Base-by-base conservation (phyloP, 148 eudicot species). In the Heliamphora exappendiculata region DNA sequence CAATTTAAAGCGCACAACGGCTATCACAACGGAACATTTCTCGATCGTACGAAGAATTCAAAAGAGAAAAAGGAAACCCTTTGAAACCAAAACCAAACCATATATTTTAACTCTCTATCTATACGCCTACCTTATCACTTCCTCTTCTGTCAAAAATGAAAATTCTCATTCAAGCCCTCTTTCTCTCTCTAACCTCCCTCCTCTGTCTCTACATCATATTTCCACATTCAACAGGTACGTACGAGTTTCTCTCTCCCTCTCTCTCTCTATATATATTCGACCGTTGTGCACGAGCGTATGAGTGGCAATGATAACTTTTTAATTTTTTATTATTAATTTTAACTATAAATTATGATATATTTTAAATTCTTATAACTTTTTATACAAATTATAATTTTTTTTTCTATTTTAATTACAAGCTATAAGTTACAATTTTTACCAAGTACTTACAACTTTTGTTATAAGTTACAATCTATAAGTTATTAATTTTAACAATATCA, bases 71-170 rank as follows among this genome's bases (percentile, higher is more conserved):
- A 19, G 7, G 17, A 58, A 59, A 24, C 68, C 67, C 55, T 45
- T 77, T 69, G 41, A 70, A 69, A 78, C 75, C 80, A 78, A 60
- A 70, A 13, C 37, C 80, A 45, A 60, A 70, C 49, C 75, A 12
- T 66, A 5, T 13, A 51, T 67, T 10, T 29, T 70, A 14, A 39
- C 49, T 41, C 33, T 31, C 29, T 28, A 49, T n/a, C 34, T 17
- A 14, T 4, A 41, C 4, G 6, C 42, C 1, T 42, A n/a, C 20
- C 14, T 12, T 3, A 11, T 72, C 7, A 11, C 20, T 45, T 7
- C 73, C 37, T 14, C 36, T 63, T 63, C 57, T 65, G n/a, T 62
- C 70, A 34, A 76, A 14, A 51, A 70, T 76, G 76, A 49, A 26
- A 60, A 75, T 70, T n/a, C n/a, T n/a, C n/a, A n/a, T n/a, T 31